These are phyloP conservation scores for Epichloe bromicola DNA, from an alignment of 2,329 filamentous ascomycete species.

Conservation along the genomic window DNA sequence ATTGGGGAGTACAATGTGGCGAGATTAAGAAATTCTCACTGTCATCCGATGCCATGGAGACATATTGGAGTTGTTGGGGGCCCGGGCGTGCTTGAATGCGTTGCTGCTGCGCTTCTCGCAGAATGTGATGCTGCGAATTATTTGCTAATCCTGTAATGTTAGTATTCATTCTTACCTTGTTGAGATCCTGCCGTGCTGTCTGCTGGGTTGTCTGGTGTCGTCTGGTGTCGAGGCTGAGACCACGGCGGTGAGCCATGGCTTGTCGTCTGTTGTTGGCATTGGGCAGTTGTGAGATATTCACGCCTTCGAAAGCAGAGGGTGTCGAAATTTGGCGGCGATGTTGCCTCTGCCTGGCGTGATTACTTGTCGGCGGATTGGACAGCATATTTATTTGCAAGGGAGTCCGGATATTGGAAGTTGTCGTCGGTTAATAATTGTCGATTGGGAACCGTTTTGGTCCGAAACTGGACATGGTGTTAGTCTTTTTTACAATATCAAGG, in stretches of 20 bases:
- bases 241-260: slow-evolving; percentile 56
- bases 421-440: slow-evolving; percentile 38
- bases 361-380: slow-evolving; percentile 59
- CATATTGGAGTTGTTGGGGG: slow-evolving; percentile 20
- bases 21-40: slow-evolving; percentile 46
- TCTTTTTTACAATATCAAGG: not conserved
- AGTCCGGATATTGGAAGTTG: slow-evolving; percentile 47
- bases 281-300: slow-evolving; percentile 55
- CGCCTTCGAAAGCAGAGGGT: slow-evolving; percentile 62
- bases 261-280: slow-evolving; percentile 29
- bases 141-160: slow-evolving; percentile 43
- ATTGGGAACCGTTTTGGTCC: slow-evolving; percentile 35
- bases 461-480: slow-evolving; percentile 22
- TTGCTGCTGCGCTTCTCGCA: slow-evolving; percentile 87
- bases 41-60: slow-evolving; percentile 20
- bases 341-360: slow-evolving; percentile 43
- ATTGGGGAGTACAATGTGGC: slow-evolving; percentile 40
- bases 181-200: slow-evolving; percentile 19
- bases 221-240: slow-evolving; percentile 70
- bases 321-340: slow-evolving; percentile 85
- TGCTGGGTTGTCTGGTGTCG: slow-evolving; percentile 32
- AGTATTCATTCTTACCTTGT: slow-evolving; percentile 39
- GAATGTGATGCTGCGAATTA: slow-evolving; percentile 53
- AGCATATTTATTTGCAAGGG: slow-evolving; percentile 61
- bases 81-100: slow-evolving; percentile 65